Evolutionary conservation across 75 land plant genomes (phyloP).

Genomic region (Larix kaempferi): DNA sequence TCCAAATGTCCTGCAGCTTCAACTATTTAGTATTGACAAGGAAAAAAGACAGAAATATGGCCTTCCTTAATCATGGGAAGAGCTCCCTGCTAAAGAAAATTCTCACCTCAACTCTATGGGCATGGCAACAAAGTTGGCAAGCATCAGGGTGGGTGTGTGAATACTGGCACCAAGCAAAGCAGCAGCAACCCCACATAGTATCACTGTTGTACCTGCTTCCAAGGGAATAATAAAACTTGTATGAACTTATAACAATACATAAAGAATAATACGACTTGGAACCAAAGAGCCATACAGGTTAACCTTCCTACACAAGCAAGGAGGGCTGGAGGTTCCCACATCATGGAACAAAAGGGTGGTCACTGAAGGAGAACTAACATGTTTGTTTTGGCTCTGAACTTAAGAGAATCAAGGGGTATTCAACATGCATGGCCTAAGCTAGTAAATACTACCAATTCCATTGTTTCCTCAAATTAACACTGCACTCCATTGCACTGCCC

Average conservation of each 20-base stretch:
- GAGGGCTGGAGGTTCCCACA: too few species aligned
- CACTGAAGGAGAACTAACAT: too few species aligned
- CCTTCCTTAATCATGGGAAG: not conserved
- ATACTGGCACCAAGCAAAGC: constrained; percentile 64
- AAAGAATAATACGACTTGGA: too few species aligned
- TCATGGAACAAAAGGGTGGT: too few species aligned
- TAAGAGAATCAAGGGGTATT: not conserved
- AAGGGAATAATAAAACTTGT: too few species aligned
- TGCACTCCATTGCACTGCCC: too few species aligned
- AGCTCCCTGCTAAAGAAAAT: not conserved
- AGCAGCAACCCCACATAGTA: constrained; percentile 81
- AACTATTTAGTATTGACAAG: not conserved
- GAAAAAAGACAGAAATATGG: not conserved
- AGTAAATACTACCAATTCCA: too few species aligned
- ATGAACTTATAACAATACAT: too few species aligned
- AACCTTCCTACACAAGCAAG: too few species aligned
- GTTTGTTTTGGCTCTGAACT: too few species aligned
- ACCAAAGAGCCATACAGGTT: too few species aligned
- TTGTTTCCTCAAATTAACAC: too few species aligned
- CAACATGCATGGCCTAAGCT: constrained; percentile 7
- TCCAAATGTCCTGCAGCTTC: not conserved
- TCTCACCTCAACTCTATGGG: constrained; percentile 83
- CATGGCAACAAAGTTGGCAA: constrained; percentile 91
- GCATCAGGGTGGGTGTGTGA: constrained; percentile 88
- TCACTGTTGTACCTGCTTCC: constrained; percentile 66